Evolutionary conservation across 2,329 filamentous ascomycete genomes (phyloP).

Genomic region (Scedosporium aurantiacum): DNA sequence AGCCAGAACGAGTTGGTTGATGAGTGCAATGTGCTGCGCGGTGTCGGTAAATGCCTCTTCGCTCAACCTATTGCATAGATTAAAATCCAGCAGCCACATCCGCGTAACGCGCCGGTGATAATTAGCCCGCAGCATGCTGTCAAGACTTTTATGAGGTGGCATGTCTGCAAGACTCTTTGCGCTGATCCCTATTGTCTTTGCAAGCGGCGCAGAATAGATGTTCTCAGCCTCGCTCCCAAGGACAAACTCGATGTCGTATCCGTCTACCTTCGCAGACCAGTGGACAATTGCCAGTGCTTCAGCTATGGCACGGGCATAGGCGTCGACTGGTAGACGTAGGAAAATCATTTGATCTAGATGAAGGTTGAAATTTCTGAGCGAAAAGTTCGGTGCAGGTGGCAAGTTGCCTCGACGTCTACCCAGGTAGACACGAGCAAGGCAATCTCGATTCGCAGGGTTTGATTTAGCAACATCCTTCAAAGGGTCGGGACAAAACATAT

Average conservation of each 20-base stretch:
- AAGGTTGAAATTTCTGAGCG: constrained; percentile 20
- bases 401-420: constrained; percentile 5
- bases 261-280: constrained; percentile 19
- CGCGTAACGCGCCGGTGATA: constrained; percentile 8
- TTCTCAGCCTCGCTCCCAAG: constrained; percentile 13
- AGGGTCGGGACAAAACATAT: constrained; percentile 10
- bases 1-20: constrained; percentile 12
- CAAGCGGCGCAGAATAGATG: neutral
- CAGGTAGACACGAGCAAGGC: constrained; percentile 13
- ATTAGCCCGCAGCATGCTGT: constrained; percentile 1
- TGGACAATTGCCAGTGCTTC: constrained; percentile 19
- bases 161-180: neutral
- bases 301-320: constrained; percentile 14
- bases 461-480: constrained; percentile 2
- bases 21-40: constrained; percentile 13
- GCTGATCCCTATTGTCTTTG: neutral
- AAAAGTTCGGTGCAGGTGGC: constrained; percentile 14
- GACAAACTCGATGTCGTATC: constrained; percentile 20
- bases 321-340: constrained; percentile 12
- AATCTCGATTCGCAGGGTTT: constrained; percentile 12
- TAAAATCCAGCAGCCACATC: constrained; percentile 22
- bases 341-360: constrained; percentile 20
- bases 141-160: neutral
- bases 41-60: constrained; percentile 2
- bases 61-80: constrained; percentile 10